Evolutionary conservation across 352 stramenopile species (phyloP).

Genomic region (Globisporangium perplexum): DNA sequence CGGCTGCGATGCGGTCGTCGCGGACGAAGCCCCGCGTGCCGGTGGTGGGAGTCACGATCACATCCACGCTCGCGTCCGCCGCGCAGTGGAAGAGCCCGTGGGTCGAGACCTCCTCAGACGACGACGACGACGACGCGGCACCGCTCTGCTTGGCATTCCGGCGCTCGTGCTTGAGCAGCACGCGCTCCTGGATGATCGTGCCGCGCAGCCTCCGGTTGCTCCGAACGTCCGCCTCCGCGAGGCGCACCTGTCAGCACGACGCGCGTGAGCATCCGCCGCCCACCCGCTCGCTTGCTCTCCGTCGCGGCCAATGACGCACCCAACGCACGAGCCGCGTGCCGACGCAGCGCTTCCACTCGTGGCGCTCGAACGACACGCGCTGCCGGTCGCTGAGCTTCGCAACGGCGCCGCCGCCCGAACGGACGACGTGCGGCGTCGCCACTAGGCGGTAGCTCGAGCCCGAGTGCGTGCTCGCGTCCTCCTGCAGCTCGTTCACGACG

Average conservation of each 20-base stretch:
- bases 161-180: conserved; percentile 15
- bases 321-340: conserved; percentile 6
- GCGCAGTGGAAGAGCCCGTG: conserved; percentile 5
- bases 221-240: conserved; percentile 21
- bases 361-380: conserved; percentile 42
- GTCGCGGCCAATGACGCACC: neutral
- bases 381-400: conserved; percentile 41
- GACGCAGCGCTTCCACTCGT: conserved; percentile 71
- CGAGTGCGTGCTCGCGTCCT: neutral
- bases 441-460: conserved; percentile 25
- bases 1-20: conserved; percentile 4
- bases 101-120: conserved; percentile 3
- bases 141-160: neutral
- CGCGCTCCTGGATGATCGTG: conserved; percentile 26
- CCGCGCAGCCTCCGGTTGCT: conserved; percentile 22
- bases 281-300: no score
- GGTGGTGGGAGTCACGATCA: conserved; percentile 2
- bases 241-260: conserved; percentile 17
- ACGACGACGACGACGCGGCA: conserved; percentile 9
- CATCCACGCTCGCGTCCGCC: neutral
- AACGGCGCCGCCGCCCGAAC: neutral
- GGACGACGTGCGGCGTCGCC: conserved; percentile 17
- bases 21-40: conserved; percentile 10
- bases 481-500: neutral
- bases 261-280: no score